Evolutionary conservation across 2,329 filamentous ascomycete species (phyloP), one percentile per base, ranked within the genome.

Genomic region (Pezicula neosporulosa): DNA sequence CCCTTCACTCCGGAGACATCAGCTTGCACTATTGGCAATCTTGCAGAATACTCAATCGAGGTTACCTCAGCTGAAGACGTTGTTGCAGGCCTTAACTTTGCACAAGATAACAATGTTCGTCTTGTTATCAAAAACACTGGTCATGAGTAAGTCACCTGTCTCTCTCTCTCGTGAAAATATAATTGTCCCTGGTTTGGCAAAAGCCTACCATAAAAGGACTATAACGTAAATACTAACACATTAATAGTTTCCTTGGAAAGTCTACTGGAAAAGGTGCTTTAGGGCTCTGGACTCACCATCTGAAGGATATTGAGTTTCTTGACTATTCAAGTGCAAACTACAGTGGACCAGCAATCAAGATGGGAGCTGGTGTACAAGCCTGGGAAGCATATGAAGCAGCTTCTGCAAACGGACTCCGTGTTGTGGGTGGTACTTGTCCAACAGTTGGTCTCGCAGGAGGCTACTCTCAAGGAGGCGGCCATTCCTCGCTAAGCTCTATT

Each of bases 171-270:
- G 10, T 15, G 6, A 27, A 13, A 43, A 16, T 19, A 16, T 41
- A 15, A 46, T 19, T 66, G 10, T 60, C 59, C 3, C 28, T 30
- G 28, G 10, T 60, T 66, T 48, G 73, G 71, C 56, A 76, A 21
- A 21, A 21, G 21, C 21, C 21, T 21, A 21, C 21, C 21, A 21
- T 5, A 21, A 21, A 21, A 21, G 5, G 21, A 5, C 21, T 21
- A 21, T 21, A 21, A 21, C 5, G 5, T 3, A 21, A 21, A 21
- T 5, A 5, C 21, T 21, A 21, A 21, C 21, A 21, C 3, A 21
- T 21, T 5, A 75, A 76, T 56, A 72, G 75, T 54, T 77, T 72
- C 53, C 67, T 66, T 30, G 74, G 74, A 16, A 70, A 71, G 49
- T 76, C 73, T 0, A 68, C 70, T 6, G 75, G 75, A 30, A 68